Conservation (phyloP, 306 rosid species). For the Castanea crenata region DNA sequence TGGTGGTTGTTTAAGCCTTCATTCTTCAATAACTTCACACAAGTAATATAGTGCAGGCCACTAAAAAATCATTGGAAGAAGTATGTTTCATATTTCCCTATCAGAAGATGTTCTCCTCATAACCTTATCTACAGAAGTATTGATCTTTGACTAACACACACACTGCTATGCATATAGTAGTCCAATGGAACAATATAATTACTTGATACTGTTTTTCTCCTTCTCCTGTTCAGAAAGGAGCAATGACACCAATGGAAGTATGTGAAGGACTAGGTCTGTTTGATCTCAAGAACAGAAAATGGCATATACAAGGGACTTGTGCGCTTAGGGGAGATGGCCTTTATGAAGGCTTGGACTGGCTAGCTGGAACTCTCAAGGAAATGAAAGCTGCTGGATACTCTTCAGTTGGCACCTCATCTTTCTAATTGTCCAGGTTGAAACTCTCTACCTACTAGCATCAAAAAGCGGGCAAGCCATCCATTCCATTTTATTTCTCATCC, state of each 20-base stretch:
- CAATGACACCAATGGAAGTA: slow-evolving; percentile 93
- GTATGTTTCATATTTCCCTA: background rate
- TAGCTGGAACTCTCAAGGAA: slow-evolving; percentile 85
- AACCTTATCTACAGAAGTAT: background rate
- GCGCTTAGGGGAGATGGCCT: slow-evolving; percentile 95
- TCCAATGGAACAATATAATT: background rate
- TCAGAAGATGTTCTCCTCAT: background rate
- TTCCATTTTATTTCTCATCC: background rate
- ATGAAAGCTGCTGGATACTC: slow-evolving; percentile 79
- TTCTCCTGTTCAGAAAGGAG: slow-evolving; percentile 60
- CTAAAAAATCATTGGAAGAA: background rate
- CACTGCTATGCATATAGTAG: background rate
- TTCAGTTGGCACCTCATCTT: slow-evolving; percentile 73
- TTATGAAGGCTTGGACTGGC: slow-evolving; percentile 96
- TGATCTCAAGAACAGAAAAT: slow-evolving; percentile 86
- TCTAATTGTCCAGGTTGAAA: slow-evolving; percentile 35
- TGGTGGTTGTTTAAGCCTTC: background rate
- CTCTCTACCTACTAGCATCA: background rate
- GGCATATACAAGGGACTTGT: slow-evolving; percentile 96
- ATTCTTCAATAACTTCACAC: background rate
- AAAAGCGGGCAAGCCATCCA: background rate
- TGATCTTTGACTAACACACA: too few species aligned
- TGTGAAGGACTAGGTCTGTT: slow-evolving; percentile 92
- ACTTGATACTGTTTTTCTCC: background rate
- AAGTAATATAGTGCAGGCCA: background rate